Evolutionary conservation across 768 basidiomycete genomes (phyloP), one percentile per base, ranked within the genome.

Genomic region (Boletus sensibilis): DNA sequence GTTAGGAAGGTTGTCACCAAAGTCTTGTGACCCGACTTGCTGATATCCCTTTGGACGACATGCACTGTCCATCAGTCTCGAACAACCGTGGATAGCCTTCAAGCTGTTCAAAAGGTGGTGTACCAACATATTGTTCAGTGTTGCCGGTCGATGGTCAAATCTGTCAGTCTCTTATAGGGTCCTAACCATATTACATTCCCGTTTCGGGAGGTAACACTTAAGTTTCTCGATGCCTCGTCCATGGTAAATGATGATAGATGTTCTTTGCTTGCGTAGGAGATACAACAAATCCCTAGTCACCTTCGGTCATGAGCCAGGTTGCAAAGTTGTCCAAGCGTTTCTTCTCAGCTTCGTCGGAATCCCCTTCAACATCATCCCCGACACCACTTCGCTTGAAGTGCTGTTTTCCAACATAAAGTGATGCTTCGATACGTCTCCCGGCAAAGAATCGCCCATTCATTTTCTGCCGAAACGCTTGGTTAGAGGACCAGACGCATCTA

Each of bases 371-470:
- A 2, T 83, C 85, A n/a, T 87, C 86, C 3, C 80, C 81, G 25
- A 75, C 75, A 10, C 90, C 92, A 57, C 84, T 88, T 52, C 89
- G 87, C 60, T 78, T 82, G 78, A 90, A 98, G 40, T 85, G 77
- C 67, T 94, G 87, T 70, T 85, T 87, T 47, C 94, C 95, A 27
- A 81, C 79, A 69, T 86, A 95, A 14, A 97, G 76, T 4, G 82
- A 82, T 1, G 96, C 97, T 66, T 90, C 85, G 47, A 99, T 78
- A 42, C 82, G 80, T 42, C 92, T 82, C 13, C 92, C 92, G 27
- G 86, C 88, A 66, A 98, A 98, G 73, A 85, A 97, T 39, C 95
- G 80, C 9, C 92, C 92, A 62, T 95, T 83, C 94, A 98, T 98
- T 86, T 88, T 96, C 90, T 95, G 61, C 43, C 4, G 5, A 47